Evolutionary conservation across 371 early-diverging fungal genomes (phyloP).

Genomic region (Mucor sp.): DNA sequence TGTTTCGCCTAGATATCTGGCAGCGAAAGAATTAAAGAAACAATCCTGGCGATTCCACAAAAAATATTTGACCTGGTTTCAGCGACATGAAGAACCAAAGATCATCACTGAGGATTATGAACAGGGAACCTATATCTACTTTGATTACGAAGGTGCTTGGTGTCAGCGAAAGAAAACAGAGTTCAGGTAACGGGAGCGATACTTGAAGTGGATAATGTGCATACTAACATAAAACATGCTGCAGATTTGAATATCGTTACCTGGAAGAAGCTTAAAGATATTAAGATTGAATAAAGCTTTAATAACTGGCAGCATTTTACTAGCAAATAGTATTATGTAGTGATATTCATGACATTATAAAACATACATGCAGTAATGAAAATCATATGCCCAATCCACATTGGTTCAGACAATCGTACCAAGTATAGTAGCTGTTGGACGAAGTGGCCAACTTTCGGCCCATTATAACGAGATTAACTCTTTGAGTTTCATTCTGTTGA

Average conservation of each 20-base stretch:
- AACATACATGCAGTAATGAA: too few species aligned
- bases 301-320: neutral
- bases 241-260: constrained; percentile 32
- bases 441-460: too few species aligned
- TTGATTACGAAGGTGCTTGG: constrained; percentile 99
- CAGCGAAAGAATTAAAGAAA: constrained; percentile 95
- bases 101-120: constrained; percentile 98
- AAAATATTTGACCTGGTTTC: constrained; percentile 99
- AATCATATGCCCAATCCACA: too few species aligned
- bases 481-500: too few species aligned
- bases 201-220: neutral
- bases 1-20: constrained; percentile 90
- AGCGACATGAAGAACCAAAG: constrained; percentile 97
- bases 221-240: neutral
- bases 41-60: constrained; percentile 99
- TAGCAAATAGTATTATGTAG: neutral
- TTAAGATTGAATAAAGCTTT: neutral
- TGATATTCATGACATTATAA: too few species aligned
- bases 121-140: constrained; percentile 98
- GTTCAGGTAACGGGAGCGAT: constrained; percentile 64
- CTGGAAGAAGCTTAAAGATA: constrained; percentile 23
- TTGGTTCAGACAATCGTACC: too few species aligned
- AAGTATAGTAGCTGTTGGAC: too few species aligned
- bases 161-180: constrained; percentile 97
- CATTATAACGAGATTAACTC: too few species aligned